Conservation (phyloP, 495 filamentous ascomycete genomes). For the Daldinia loculata region DNA sequence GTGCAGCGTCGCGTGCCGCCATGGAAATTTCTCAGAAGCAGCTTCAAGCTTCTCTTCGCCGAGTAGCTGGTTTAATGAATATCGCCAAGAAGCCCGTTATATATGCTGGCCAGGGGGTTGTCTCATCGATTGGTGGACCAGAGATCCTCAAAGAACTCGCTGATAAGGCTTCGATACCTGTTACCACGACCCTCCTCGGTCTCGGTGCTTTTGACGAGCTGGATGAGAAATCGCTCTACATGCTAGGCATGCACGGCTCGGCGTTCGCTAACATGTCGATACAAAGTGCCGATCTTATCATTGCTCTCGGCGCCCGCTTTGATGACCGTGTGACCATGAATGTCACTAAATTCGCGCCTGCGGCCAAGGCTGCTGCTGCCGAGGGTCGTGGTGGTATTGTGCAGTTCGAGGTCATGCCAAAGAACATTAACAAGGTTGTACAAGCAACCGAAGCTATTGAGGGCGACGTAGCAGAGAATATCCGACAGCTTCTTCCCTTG, state of each 20-base stretch:
- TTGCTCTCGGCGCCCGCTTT: slow-evolving; percentile 78
- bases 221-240: slow-evolving; percentile 78
- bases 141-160: slow-evolving; percentile 72
- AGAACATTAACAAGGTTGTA: slow-evolving; percentile 89
- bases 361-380: slow-evolving; percentile 69
- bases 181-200: slow-evolving; percentile 81
- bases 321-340: slow-evolving; percentile 78
- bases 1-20: slow-evolving; percentile 73
- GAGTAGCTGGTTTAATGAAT: slow-evolving; percentile 74
- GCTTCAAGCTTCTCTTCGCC: slow-evolving; percentile 66
- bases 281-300: slow-evolving; percentile 80
- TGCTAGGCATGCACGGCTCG: slow-evolving; percentile 85
- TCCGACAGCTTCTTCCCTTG: slow-evolving; percentile 75
- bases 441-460: slow-evolving; percentile 84
- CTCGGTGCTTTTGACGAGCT: slow-evolving; percentile 81
- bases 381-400: slow-evolving; percentile 80
- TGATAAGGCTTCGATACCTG: slow-evolving; percentile 76
- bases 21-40: slow-evolving; percentile 65
- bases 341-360: slow-evolving; percentile 72
- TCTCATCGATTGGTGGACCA: slow-evolving; percentile 70
- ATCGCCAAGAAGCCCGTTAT: slow-evolving; percentile 79
- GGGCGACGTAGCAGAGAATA: slow-evolving; percentile 74
- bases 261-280: slow-evolving; percentile 83
- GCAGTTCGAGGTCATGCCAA: slow-evolving; percentile 84
- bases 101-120: slow-evolving; percentile 76